These are phyloP conservation scores for Edaphochlamys debaryana DNA, from an alignment of 139 green algal genomes.

Conservation along the genomic window DNA sequence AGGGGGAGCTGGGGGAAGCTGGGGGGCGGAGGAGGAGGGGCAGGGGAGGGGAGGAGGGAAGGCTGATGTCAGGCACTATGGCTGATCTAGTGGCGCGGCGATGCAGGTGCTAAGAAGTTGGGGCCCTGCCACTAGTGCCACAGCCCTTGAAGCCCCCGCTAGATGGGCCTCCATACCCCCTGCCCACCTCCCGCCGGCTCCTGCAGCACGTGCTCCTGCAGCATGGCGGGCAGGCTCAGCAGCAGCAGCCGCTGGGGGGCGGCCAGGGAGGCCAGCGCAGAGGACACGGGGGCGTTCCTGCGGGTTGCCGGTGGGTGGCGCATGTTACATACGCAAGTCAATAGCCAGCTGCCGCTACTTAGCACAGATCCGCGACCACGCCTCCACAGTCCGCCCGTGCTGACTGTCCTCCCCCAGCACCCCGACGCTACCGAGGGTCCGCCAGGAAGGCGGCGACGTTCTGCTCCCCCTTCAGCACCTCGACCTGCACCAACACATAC, in stretches of 20 bases:
- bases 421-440: too few relatives aligned
- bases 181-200: constrained; percentile 15
- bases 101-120: too few relatives aligned
- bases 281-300: constrained; percentile 3
- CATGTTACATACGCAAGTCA: too few relatives aligned
- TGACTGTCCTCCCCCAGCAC: too few relatives aligned
- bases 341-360: too few relatives aligned
- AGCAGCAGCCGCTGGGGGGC: constrained; percentile 44
- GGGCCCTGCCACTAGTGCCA: too few relatives aligned
- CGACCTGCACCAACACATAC: not conserved
- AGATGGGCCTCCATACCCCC: too few relatives aligned
- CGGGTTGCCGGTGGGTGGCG: too few relatives aligned
- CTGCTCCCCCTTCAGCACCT: not conserved
- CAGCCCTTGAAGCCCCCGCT: too few relatives aligned
- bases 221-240: constrained; percentile 41
- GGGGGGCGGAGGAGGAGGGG: not conserved
- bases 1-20: not conserved
- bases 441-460: constrained; percentile 14
- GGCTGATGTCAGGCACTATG: not conserved
- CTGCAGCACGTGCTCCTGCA: constrained; percentile 54
- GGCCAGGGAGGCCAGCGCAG: not conserved
- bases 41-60: not conserved
- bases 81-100: too few relatives aligned
- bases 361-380: too few relatives aligned
- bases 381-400: too few relatives aligned